A percentile compares a stretch with the other conserved stretches of the same genome.
These are phyloP conservation scores for Leccinum uliginosum DNA, from an alignment of 768 basidiomycete species.

Conservation along the genomic window DNA sequence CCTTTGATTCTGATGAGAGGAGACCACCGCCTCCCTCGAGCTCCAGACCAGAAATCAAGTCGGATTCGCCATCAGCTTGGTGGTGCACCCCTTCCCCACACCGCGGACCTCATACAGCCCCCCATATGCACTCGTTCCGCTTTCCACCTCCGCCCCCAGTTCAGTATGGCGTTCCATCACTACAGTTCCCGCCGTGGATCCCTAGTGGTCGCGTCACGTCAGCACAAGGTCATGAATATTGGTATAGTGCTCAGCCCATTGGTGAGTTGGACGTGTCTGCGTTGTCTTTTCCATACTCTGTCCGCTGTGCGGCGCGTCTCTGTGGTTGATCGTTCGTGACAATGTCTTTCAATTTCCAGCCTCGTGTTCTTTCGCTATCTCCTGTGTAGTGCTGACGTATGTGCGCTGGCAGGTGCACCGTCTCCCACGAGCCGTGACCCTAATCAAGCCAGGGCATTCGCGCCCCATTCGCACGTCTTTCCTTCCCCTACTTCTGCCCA, in stretches of 20 bases:
- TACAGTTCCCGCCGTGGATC: slow-evolving; percentile 15
- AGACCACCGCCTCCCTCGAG: background rate
- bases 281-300: background rate
- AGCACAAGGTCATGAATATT: slow-evolving; percentile 18
- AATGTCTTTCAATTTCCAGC: background rate
- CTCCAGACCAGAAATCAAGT: slow-evolving; percentile 3
- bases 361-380: background rate
- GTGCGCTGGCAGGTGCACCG: slow-evolving; percentile 12
- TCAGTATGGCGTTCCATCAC: slow-evolving; percentile 12
- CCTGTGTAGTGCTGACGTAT: slow-evolving; percentile 9
- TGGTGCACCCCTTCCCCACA: slow-evolving; percentile 7
- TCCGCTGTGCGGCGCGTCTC: background rate
- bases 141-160: slow-evolving; percentile 10
- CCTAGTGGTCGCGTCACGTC: slow-evolving; percentile 8
- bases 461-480: slow-evolving; percentile 5
- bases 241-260: slow-evolving; percentile 14
- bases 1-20: slow-evolving; percentile 1
- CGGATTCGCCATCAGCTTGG: slow-evolving; percentile 13
- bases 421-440: slow-evolving; percentile 10
- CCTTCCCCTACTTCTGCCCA: background rate
- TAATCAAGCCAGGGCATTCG: slow-evolving; percentile 1
- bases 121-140: slow-evolving; percentile 7
- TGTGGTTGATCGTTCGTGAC: background rate
- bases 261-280: slow-evolving; percentile 18
- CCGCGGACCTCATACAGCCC: slow-evolving; percentile 2